Percentiles rank a stretch among this genome's conserved stretches.
Conservation (phyloP, 2,329 filamentous ascomycete genomes). For the Metarhizium humberi region DNA sequence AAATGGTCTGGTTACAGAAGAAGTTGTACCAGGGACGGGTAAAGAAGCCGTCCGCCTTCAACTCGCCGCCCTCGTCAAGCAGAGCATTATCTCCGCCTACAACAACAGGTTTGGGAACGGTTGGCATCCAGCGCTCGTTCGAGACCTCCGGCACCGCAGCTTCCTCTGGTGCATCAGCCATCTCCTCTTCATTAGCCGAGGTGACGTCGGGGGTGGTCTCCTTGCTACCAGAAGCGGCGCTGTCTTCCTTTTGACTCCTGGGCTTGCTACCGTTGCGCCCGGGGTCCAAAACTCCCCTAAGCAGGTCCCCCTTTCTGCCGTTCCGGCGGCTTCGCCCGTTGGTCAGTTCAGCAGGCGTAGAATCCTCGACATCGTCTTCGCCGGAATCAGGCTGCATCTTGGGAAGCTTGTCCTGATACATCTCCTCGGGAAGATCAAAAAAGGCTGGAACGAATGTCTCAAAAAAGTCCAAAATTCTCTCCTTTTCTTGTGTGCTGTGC, state of each 20-base stretch:
- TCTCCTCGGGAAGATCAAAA: constrained; percentile 65
- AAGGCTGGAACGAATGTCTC: constrained; percentile 68
- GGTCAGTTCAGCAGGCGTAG: constrained; percentile 60
- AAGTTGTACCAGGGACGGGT: constrained; percentile 75
- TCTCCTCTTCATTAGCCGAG: constrained; percentile 72
- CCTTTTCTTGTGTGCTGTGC: constrained; percentile 63
- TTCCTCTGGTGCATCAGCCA: constrained; percentile 52
- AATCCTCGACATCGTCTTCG: constrained; percentile 70
- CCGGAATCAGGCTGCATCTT: constrained; percentile 62
- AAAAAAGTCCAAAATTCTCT: constrained; percentile 65
- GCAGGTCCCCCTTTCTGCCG: constrained; percentile 70
- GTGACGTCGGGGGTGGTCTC: constrained; percentile 79
- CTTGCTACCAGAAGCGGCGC: constrained; percentile 68
- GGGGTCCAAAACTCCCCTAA: constrained; percentile 77
- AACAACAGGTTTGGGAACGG: constrained; percentile 46
- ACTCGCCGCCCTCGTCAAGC: constrained; percentile 50
- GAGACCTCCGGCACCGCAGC: constrained; percentile 50
- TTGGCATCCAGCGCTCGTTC: constrained; percentile 56
- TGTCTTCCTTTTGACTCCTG: constrained; percentile 69
- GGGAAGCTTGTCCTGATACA: constrained; percentile 55
- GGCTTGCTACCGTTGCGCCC: constrained; percentile 61
- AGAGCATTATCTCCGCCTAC: constrained; percentile 41
- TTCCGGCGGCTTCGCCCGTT: constrained; percentile 61
- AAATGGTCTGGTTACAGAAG: constrained; percentile 85
- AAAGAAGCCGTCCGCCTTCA: constrained; percentile 73